Evolutionary conservation across 225 moss, liverwort and hornwort genomes (phyloP).

Genomic region (Lunularia cruciata): DNA sequence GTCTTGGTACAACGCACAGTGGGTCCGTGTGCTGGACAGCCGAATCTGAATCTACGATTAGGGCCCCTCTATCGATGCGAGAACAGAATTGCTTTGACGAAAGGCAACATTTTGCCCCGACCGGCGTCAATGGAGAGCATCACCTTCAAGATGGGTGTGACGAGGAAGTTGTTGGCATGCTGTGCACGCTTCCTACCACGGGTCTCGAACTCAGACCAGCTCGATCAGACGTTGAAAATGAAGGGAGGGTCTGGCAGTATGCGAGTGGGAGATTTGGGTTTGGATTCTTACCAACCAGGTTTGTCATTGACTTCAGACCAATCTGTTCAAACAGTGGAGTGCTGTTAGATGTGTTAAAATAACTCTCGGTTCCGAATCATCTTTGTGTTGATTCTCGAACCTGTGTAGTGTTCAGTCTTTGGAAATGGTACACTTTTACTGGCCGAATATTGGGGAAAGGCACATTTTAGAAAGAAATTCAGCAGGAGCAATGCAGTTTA

Average conservation of each 20-base stretch:
- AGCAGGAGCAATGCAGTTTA: no score
- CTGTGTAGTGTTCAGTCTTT: no score
- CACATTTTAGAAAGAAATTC: no score
- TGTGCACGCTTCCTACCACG: constrained; percentile 53
- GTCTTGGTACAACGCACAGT: constrained; percentile 56
- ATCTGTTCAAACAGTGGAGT: constrained; percentile 51
- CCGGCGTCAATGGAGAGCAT: constrained; percentile 6
- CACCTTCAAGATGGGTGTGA: constrained; percentile 36
- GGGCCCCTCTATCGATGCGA: constrained; percentile 55
- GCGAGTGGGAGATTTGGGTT: constrained; percentile 93
- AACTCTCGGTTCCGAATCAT: background rate
- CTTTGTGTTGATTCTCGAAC: background rate
- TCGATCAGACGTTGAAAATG: constrained; percentile 33
- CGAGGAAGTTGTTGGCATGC: constrained; percentile 82
- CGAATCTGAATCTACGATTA: constrained; percentile 50
- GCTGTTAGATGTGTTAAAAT: constrained; percentile 36
- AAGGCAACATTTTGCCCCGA: constrained; percentile 51
- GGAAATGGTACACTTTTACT: no score
- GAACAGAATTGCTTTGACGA: constrained; percentile 59
- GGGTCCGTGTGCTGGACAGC: constrained; percentile 87
- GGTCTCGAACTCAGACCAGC: constrained; percentile 40
- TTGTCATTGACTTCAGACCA: constrained; percentile 78
- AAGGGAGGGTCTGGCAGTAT: constrained; percentile 88
- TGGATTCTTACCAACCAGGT: constrained; percentile 47
- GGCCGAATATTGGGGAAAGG: no score